These are phyloP conservation scores for Mortierella polycephala DNA, from an alignment of 371 early-diverging fungal species.

Conservation along the genomic window DNA sequence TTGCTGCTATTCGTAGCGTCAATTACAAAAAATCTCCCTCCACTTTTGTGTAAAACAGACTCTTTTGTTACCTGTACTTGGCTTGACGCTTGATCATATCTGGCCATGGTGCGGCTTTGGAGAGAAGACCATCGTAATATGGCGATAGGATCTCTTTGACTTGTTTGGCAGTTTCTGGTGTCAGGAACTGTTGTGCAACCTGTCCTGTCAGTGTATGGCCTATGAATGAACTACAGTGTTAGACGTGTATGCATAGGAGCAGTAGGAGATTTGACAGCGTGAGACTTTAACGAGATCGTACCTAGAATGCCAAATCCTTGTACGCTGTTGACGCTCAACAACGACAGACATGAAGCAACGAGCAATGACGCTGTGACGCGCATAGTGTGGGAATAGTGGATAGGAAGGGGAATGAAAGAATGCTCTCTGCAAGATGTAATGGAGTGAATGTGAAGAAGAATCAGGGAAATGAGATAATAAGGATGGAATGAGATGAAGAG, in stretches of 20 bases:
- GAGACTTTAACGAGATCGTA: not conserved
- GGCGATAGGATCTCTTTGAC: conserved; percentile 51
- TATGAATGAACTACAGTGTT: not conserved
- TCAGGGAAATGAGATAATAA: not conserved
- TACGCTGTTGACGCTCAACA: conserved; percentile 20
- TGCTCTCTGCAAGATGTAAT: too few relatives aligned
- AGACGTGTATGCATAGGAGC: not conserved
- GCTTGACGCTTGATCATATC: conserved; percentile 53
- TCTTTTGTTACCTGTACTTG: conserved; percentile 32
- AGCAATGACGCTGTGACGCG: conserved; percentile 14
- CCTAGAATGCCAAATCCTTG: conserved; percentile 50
- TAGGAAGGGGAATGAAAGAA: too few relatives aligned
- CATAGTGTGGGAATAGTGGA: conserved; percentile 12
- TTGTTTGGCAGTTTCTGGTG: conserved; percentile 46
- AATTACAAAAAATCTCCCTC: not conserved
- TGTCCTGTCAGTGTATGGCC: conserved; percentile 55
- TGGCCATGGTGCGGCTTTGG: conserved; percentile 56
- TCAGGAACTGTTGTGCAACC: conserved; percentile 47
- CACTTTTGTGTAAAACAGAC: too few relatives aligned
- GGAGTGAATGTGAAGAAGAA: not conserved
- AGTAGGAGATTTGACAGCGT: not conserved
- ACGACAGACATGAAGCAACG: conserved; percentile 11
- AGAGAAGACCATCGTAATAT: conserved; percentile 47
- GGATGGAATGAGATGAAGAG: not conserved
- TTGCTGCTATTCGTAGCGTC: not conserved